Conservation (phyloP, 1,284 basidiomycete genomes). For the Ceratobasidium sp. region DNA sequence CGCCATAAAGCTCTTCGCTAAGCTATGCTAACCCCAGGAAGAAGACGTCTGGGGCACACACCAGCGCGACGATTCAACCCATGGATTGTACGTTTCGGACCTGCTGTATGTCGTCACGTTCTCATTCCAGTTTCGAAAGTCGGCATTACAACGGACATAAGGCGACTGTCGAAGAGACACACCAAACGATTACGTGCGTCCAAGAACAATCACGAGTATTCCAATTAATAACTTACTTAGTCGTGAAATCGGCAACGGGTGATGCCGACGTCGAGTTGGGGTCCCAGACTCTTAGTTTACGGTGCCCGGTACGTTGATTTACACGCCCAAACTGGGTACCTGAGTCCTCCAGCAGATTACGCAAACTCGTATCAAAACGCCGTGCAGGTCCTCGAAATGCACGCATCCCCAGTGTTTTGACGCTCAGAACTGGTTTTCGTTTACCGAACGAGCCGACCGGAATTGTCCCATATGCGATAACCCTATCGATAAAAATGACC, state of each 20-base stretch:
- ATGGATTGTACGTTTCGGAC: too few relatives aligned
- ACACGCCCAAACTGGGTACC: not conserved
- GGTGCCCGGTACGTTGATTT: slow-evolving; percentile 1
- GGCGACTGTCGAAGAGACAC: too few relatives aligned
- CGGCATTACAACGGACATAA: too few relatives aligned
- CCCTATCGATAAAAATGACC: not conserved
- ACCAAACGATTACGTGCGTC: too few relatives aligned
- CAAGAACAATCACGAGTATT: too few relatives aligned
- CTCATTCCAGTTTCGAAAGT: too few relatives aligned
- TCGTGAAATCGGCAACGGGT: not conserved
- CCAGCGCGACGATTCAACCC: too few relatives aligned
- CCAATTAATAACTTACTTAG: too few relatives aligned
- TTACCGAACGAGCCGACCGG: not conserved
- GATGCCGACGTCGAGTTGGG: not conserved
- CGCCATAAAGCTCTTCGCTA: too few relatives aligned
- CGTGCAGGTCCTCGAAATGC: slow-evolving; percentile 3
- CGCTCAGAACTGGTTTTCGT: not conserved
- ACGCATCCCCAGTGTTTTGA: not conserved
- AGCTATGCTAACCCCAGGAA: too few relatives aligned
- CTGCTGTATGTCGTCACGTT: too few relatives aligned
- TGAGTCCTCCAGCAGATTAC: not conserved
- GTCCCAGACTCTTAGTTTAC: not conserved
- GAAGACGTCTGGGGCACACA: too few relatives aligned
- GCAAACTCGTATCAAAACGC: not conserved
- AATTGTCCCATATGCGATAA: not conserved